These are phyloP conservation scores for Hemisphaericaspora xylofermentans DNA, from an alignment of 1,139 yeast genomes.

Conservation along the genomic window DNA sequence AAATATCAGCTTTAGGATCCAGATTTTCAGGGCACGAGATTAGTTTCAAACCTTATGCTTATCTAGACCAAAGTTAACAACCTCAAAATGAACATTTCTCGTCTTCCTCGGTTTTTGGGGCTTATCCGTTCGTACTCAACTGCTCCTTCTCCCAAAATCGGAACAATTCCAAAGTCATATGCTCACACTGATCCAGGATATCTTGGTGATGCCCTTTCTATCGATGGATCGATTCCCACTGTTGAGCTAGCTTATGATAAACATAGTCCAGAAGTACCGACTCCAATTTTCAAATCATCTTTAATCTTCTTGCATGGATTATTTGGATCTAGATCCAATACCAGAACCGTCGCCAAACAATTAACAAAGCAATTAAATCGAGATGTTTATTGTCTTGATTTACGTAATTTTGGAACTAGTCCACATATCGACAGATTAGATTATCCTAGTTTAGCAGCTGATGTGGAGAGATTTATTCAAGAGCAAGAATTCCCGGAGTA, in stretches of 20 bases:
- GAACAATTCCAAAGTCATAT: conserved; percentile 7
- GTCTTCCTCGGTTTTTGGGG: not conserved
- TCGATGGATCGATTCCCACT: conserved; percentile 17
- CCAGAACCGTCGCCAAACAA: conserved; percentile 66
- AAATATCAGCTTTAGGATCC: no score
- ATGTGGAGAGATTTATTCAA: conserved; percentile 71
- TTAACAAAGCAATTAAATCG: conserved; percentile 41
- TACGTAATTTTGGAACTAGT: conserved; percentile 90
- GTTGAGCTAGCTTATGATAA: conserved; percentile 33
- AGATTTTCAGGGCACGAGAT: no score
- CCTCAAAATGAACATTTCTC: not conserved
- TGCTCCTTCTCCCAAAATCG: conserved; percentile 2
- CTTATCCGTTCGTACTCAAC: conserved; percentile 4
- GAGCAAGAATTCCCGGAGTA: conserved; percentile 34
- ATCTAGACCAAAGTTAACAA: not conserved
- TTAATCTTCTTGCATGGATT: conserved; percentile 82
- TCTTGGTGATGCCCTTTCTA: conserved; percentile 10
- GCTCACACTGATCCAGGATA: conserved; percentile 8
- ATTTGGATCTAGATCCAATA: conserved; percentile 80
- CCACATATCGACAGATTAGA: conserved; percentile 73
- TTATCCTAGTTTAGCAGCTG: conserved; percentile 81
- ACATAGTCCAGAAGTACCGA: conserved; percentile 24
- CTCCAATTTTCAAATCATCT: conserved; percentile 39
- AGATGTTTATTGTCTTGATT: conserved; percentile 69
- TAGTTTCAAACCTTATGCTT: no score